Evolutionary conservation across 2,329 filamentous ascomycete species (phyloP), one percentile per base, ranked within the genome.

Genomic region (Talaromyces piceae): DNA sequence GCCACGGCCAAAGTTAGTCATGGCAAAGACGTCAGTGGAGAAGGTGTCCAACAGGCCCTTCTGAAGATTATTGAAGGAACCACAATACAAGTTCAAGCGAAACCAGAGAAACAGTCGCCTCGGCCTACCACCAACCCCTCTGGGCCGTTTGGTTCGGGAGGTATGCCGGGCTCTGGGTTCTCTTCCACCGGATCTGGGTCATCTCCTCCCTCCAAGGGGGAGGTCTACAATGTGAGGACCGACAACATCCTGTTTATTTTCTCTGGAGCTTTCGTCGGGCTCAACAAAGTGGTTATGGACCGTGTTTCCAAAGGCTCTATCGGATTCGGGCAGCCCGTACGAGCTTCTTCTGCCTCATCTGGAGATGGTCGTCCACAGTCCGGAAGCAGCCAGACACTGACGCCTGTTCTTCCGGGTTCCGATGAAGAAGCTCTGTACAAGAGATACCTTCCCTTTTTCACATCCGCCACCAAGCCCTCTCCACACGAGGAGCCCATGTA

Each of bases 241-340:
- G 91, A 90, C 57, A 96, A 97, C 61, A 97, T 98, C 54, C 79
- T 98, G 25, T 98, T 98, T 71, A 90, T 98, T 39, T 95, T 93
- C 67, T 94, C 91, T 11, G 93, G 93, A 16, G 93, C 93, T 16
- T 98, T 98, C 65, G 87, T 94, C 30, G 91, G 91, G 2, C 76
- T 97, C 1, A 88, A 96, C 62, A 95, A 94, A 66, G 80, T 86
- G 28, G 81, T 98, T 45, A 76, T 95, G 54, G 86, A 90, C 53
- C 84, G 93, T n/a, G 85, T 97, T 41, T 86, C 89, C 11, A 89
- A 87, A 63, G 82, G 83, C 9, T 87, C 88, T 3, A 91, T 98
- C 59, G 93, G 93, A 0, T 98, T 98, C 61, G 91, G 91, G 4
- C 90, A 91, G 3, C 83, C 86, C 20, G 80, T 97, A 16, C 83